Base-by-base conservation (phyloP, 305 asterid genomes). In the Solanum chacoense region DNA sequence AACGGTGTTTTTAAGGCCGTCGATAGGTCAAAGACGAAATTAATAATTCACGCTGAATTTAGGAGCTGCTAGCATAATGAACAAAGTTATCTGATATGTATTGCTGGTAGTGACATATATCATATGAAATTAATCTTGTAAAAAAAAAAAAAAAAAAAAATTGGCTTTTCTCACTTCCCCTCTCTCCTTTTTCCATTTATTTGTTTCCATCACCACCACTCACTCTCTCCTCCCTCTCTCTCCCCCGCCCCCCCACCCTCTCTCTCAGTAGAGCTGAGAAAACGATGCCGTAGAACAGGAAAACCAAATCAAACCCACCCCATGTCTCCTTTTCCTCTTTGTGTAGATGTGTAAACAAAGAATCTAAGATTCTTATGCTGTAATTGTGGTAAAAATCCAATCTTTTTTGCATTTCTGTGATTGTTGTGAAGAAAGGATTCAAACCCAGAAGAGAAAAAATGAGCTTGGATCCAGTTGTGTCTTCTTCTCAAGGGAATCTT, bases 401-500 rank as follows among this genome's bases (percentile, higher is more conserved):
- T 31, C 22, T 50, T 50, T 83, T 28, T 18, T 16, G 37, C 37
- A 36, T 45, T 81, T 80, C 4, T 81, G 71, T 42, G 71, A 18
- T 42, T 81, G 6, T 80, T 29, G 18, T 83, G 42, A 31, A 20
- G 73, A 9, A 83, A 83, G 11, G 40, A 12, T 31, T 81, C 86
- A 81, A 81, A 1, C 86, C 28, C 86, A 88, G 34, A 71, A 78
- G 26, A 31, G n/a, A 36, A 36, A 87, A 50, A 24, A 87, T 90
- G 90, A 94, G 93, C 73, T 88, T 93, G 87, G 88, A 91, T 91
- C 90, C 87, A 89, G 89, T 91, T 81, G 88, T 91, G 81, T 85
- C 50, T 85, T 85, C 50, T 85, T 79, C 94, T 88, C 89, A 84
- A 89, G 95, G 96, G n/a, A 93, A 94, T 88, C 91, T 94, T 71